Conservation (phyloP, 371 early-diverging fungal species). For the Haplosporangium sp. region DNA sequence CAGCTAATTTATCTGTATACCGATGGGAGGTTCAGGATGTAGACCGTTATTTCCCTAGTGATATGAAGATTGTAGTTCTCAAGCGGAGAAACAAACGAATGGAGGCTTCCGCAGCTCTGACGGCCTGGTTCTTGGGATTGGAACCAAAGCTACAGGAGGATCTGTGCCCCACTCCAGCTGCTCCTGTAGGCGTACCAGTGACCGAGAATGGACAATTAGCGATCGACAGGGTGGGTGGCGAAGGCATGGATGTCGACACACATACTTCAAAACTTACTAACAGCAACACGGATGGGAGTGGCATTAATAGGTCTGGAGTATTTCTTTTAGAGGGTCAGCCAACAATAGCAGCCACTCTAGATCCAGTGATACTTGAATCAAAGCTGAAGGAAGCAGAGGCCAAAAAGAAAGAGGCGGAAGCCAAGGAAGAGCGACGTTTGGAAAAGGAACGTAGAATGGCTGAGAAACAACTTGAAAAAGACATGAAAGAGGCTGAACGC, state of each 20-base stretch:
- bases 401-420: conserved; percentile 53
- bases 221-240: conserved; percentile 16
- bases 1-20: conserved; percentile 57
- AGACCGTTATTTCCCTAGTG: conserved; percentile 36
- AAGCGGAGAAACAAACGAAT: conserved; percentile 41
- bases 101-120: conserved; percentile 53
- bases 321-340: conserved; percentile 24
- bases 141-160: conserved; percentile 44
- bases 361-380: conserved; percentile 46
- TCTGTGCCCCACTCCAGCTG: conserved; percentile 28
- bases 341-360: conserved; percentile 36
- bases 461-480: conserved; percentile 58
- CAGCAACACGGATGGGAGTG: conserved; percentile 3
- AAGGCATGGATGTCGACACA: conserved; percentile 32
- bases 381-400: conserved; percentile 50
- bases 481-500: conserved; percentile 58
- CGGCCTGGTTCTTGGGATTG: conserved; percentile 50
- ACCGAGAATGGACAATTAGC: neutral
- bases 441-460: conserved; percentile 58
- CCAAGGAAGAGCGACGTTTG: conserved; percentile 46
- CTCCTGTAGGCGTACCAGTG: neutral
- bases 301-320: conserved; percentile 3
- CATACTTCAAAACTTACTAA: neutral
- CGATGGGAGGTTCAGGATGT: conserved; percentile 72
- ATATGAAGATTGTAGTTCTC: conserved; percentile 41